Conservation (phyloP, 2,329 filamentous ascomycete species). For the Fusarium ramigenum region DNA sequence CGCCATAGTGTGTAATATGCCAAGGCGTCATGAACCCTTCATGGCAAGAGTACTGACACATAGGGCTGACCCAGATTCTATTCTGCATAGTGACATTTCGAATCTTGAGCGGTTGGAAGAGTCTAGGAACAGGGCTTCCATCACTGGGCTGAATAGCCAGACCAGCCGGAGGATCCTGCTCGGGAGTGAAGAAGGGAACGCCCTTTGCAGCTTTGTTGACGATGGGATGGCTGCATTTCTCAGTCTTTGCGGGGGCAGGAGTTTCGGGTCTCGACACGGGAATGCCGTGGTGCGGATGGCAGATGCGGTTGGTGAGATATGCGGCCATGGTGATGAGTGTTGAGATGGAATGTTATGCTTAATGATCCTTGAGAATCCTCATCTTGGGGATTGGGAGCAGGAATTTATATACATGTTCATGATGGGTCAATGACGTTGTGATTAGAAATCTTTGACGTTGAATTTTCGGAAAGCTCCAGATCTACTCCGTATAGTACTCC, state of each 20-base stretch:
- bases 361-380: not conserved
- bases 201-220: conserved; percentile 42
- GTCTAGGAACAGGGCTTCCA: conserved; percentile 60
- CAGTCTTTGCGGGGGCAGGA: conserved; percentile 29
- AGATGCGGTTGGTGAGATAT: conserved; percentile 41
- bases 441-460: conserved; percentile 19
- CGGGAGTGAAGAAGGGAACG: conserved; percentile 59
- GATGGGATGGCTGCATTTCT: conserved; percentile 38
- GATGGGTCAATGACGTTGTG: conserved; percentile 24
- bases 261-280: conserved; percentile 38
- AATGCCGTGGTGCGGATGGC: conserved; percentile 43
- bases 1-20: conserved; percentile 78
- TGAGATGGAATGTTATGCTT: not conserved
- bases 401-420: conserved; percentile 3
- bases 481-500: not conserved
- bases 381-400: not conserved
- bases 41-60: conserved; percentile 58
- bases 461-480: not conserved
- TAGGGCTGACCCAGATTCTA: conserved; percentile 57
- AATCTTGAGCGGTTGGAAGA: conserved; percentile 59
- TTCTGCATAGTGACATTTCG: conserved; percentile 57
- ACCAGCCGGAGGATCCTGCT: conserved; percentile 55
- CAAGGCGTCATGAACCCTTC: conserved; percentile 73
- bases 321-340: conserved; percentile 38
- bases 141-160: conserved; percentile 54